Evolutionary conservation across 148 eudicot genomes (phyloP).

Genomic region (Limonium bicolor): DNA sequence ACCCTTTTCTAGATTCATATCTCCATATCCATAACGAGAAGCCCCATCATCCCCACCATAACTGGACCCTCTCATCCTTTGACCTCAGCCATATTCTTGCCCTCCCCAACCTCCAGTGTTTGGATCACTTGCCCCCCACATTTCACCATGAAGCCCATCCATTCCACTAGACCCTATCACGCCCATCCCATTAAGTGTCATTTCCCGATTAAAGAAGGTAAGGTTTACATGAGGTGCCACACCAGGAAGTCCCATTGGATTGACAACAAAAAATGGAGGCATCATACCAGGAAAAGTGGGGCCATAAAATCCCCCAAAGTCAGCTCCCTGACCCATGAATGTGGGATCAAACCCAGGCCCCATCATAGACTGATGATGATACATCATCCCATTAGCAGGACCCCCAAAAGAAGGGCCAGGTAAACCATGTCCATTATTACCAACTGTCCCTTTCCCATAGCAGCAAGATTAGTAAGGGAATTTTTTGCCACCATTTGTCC

Average conservation of each 20-base stretch:
- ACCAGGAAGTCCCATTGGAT: conserved; percentile 72
- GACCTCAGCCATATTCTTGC: conserved; percentile 60
- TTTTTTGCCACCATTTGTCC: conserved; percentile 59
- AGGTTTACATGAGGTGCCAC: conserved; percentile 97
- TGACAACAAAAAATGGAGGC: conserved; percentile 66
- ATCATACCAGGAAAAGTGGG: conserved; percentile 72
- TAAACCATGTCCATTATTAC: conserved; percentile 52
- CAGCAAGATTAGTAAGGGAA: conserved; percentile 26
- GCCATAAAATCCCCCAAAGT: conserved; percentile 65
- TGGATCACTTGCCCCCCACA: conserved; percentile 73
- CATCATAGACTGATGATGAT: conserved; percentile 87
- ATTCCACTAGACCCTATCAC: conserved; percentile 62
- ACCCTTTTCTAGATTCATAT: conserved; percentile 52
- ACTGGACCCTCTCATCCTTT: conserved; percentile 67
- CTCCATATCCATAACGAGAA: conserved; percentile 72
- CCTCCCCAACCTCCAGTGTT: conserved; percentile 74
- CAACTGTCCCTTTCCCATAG: conserved; percentile 36
- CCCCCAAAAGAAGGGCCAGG: conserved; percentile 70
- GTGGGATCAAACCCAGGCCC: conserved; percentile 79
- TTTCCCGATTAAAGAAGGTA: conserved; percentile 75
- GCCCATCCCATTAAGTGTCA: conserved; percentile 69
- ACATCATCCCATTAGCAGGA: conserved; percentile 58
- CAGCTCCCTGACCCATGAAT: conserved; percentile 76
- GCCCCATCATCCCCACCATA: conserved; percentile 85
- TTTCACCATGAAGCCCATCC: conserved; percentile 57